phyloP scores from a whole-genome alignment of 352 stramenopile species.

The Sclerospora graminicola region DNA sequence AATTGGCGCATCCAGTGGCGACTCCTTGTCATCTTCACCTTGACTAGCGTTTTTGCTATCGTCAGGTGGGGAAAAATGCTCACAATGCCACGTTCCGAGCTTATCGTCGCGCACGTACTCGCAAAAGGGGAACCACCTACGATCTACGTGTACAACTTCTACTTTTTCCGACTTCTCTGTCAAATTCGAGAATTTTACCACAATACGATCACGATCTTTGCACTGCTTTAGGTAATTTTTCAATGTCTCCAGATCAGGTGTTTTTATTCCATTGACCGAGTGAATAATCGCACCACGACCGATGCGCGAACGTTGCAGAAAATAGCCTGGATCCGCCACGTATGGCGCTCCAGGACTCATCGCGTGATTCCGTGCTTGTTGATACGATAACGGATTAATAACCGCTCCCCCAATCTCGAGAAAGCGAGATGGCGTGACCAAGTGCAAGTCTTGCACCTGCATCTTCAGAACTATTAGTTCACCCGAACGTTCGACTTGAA shows the following conservation, averaged over 20 bases:
- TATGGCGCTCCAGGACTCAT: conserved; percentile 61
- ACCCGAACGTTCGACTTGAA: conserved; percentile 77
- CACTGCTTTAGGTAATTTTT: conserved; percentile 71
- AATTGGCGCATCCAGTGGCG: conserved; percentile 19
- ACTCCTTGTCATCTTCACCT: conserved; percentile 8
- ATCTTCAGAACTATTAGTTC: conserved; percentile 48
- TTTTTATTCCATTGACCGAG: conserved; percentile 78
- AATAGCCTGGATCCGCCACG: conserved; percentile 83
- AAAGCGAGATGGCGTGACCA: conserved; percentile 74
- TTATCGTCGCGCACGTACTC: conserved; percentile 73
- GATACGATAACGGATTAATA: conserved; percentile 85
- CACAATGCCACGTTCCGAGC: conserved; percentile 69
- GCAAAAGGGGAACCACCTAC: conserved; percentile 88
- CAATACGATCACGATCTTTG: conserved; percentile 67
- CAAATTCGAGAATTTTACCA: conserved; percentile 78
- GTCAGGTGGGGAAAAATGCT: conserved; percentile 31
- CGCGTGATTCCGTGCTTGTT: conserved; percentile 83
- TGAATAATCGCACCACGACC: conserved; percentile 78
- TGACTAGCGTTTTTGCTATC: conserved; percentile 1
- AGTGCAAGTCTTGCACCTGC: conserved; percentile 79
- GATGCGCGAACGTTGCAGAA: conserved; percentile 82
- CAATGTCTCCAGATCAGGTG: conserved; percentile 75
- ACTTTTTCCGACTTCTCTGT: conserved; percentile 71
- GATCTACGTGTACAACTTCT: conserved; percentile 82
- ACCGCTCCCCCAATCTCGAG: conserved; percentile 82